Evolutionary conservation across 1,284 basidiomycete genomes (phyloP), one percentile per base, ranked within the genome.

Genomic region (Malassezia japonica): DNA sequence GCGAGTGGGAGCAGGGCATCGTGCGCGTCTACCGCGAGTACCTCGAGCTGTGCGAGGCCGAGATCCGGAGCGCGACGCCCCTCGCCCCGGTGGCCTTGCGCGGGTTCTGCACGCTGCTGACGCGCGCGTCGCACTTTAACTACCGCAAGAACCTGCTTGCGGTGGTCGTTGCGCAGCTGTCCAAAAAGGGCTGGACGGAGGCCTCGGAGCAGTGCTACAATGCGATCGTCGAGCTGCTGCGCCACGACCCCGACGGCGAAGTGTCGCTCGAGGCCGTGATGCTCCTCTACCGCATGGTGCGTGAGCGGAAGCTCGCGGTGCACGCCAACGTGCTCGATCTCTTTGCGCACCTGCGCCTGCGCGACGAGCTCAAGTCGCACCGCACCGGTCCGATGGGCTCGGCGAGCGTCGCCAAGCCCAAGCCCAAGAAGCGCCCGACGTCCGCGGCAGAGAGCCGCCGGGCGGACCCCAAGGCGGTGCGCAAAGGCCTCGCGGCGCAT

Each of bases 1-100:
- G 94, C 62, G 94, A 98, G 70, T 98, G 85, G 79, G 94, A 99
- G 73, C 89, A 96, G 73, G 85, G 90, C n/a, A 79, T 99, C 43
- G 85, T 98, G 18, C 76, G 78, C 45, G 82, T 85, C 33, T 99
- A 99, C 75, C 89, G 94, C 73, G 78, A 79, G 12, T 98, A 87
- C 75, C 79, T 99, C 56, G 85, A 85, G 56, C 76, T 81, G 38
- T 80, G 96, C 46, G 92, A 96, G 75, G 74, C 61, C 87, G 91
- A 81, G 80, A 86, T 90, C 60, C 64, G 78, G 68, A 28, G 38
- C 18, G 23, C 27, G n/a, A 81, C 80, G 44, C 82, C 84, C 36
- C 76, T 96, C 13, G 79, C 81, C 15, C 81, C 82, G 31, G 76
- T 84, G 2, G 81, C 84, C 29, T 77, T 98, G 41, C 83, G 81